These are phyloP conservation scores for Agaricus subrufescens DNA, from an alignment of 768 basidiomycete genomes.

Conservation along the genomic window DNA sequence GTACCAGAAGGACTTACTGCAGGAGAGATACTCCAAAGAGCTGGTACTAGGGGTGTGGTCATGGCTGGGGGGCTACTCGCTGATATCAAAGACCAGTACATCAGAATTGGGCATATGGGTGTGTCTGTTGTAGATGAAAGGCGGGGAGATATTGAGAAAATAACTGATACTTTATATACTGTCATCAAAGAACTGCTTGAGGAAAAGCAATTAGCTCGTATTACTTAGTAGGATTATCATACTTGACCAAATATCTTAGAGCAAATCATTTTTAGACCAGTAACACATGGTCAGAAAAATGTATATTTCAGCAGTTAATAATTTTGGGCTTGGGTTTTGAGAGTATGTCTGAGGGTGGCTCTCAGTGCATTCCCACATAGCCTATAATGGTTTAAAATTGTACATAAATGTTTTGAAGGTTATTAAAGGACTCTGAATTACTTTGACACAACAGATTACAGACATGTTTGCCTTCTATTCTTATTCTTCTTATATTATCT, in stretches of 20 bases:
- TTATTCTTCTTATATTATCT: no score
- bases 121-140: conserved; percentile 57
- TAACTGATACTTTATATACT: conserved; percentile 20
- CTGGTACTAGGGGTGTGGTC: conserved; percentile 63
- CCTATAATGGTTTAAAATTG: no score
- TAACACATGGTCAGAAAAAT: conserved; percentile 7
- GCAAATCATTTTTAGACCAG: neutral
- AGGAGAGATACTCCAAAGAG: conserved; percentile 62
- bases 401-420: no score
- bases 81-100: conserved; percentile 77
- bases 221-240: neutral
- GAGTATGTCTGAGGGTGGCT: no score
- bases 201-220: neutral
- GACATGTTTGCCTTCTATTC: no score
- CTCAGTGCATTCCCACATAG: no score
- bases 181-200: neutral
- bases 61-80: conserved; percentile 82
- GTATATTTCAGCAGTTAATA: neutral
- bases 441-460: no score
- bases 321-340: no score
- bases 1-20: conserved; percentile 70
- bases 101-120: conserved; percentile 82
- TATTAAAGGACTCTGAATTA: no score
- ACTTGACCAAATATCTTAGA: neutral
- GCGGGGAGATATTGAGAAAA: conserved; percentile 66